A percentile compares a stretch with the other conserved stretches of the same genome.
Evolutionary conservation across 495 filamentous ascomycete species (phyloP).

Genomic region (Hypoxylon cercidicola): DNA sequence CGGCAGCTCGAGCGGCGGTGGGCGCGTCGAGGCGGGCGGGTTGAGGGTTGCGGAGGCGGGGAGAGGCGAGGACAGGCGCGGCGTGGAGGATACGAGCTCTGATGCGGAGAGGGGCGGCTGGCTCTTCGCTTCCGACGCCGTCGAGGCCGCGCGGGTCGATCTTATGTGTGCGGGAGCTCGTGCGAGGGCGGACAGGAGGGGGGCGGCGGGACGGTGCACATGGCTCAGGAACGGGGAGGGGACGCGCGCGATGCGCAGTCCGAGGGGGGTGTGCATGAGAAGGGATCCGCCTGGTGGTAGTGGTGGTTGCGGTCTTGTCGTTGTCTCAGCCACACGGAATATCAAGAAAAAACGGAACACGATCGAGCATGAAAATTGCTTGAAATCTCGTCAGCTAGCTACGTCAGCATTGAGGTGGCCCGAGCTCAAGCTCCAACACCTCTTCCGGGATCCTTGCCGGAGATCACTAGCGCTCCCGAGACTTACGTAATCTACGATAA

Average conservation of each 20-base stretch:
- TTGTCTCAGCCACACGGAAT: neutral
- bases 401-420: neutral
- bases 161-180: neutral
- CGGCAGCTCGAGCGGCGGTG: constrained; percentile 67
- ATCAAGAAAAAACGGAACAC: neutral
- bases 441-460: too few species aligned
- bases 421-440: neutral
- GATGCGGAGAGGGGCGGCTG: constrained; percentile 3
- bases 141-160: constrained; percentile 7
- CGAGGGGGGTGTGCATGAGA: constrained; percentile 18
- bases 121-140: constrained; percentile 7
- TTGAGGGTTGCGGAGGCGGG: constrained; percentile 55
- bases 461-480: too few species aligned
- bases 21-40: constrained; percentile 67
- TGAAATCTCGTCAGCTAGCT: neutral
- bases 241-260: constrained; percentile 33
- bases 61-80: constrained; percentile 6
- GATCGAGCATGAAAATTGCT: neutral
- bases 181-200: constrained; percentile 1
- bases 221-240: neutral
- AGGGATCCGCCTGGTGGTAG: neutral
- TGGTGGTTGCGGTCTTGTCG: neutral
- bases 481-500: too few species aligned
- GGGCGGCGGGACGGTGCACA: neutral
- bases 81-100: constrained; percentile 8